Evolutionary conservation across 129 eudicot species (phyloP).

Genomic region (Saposhnikovia divaricata): DNA sequence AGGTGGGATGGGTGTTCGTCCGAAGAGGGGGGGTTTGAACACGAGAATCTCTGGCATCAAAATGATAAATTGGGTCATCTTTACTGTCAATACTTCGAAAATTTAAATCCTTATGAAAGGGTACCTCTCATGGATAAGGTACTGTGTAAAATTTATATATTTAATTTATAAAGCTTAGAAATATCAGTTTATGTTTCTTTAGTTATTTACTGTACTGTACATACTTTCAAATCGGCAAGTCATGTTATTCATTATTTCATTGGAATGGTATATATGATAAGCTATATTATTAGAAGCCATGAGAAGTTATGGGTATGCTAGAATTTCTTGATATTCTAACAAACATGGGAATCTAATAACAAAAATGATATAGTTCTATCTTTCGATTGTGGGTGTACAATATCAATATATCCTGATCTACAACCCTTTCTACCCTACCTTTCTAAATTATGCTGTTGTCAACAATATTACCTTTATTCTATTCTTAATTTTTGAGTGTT

Average conservation of each 20-base stretch:
- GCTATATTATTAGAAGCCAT: not conserved
- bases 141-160: conserved; percentile 11
- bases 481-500: not conserved
- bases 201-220: not conserved
- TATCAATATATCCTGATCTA: not conserved
- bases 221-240: not conserved
- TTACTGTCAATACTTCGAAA: conserved; percentile 60
- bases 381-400: conserved; percentile 10
- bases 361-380: not conserved
- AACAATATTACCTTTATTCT: conserved; percentile 13
- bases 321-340: conserved; percentile 10
- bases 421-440: not conserved
- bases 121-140: conserved; percentile 84
- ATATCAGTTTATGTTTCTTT: not conserved
- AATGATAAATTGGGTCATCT: conserved; percentile 41
- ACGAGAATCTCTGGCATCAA: conserved; percentile 31
- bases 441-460: not conserved
- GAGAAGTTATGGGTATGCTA: conserved; percentile 5
- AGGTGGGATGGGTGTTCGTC: conserved; percentile 97
- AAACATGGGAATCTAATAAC: conserved; percentile 14
- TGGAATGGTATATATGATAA: not conserved
- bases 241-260: not conserved
- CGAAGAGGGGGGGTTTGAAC: conserved; percentile 51
- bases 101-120: conserved; percentile 57
- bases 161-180: not conserved